A percentile compares a stretch with the other conserved stretches of the same genome.
Conservation (phyloP, 305 asterid genomes). For the Euphrasia arctica region DNA sequence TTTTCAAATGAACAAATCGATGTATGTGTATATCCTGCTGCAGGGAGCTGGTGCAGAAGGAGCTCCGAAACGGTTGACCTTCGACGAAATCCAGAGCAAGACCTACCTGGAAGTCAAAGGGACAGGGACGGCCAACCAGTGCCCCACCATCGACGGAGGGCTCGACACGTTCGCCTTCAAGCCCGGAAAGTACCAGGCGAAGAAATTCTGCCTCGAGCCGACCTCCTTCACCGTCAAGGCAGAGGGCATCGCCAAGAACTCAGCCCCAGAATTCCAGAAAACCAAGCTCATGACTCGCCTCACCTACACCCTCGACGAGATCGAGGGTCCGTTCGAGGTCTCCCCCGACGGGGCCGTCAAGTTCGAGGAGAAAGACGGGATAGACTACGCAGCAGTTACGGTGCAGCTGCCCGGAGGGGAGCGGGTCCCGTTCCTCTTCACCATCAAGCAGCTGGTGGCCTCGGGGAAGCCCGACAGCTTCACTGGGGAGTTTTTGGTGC, state of each 20-base stretch:
- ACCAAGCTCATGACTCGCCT: slow-evolving; percentile 99
- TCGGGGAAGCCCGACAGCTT: slow-evolving; percentile 79
- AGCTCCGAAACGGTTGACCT: slow-evolving; percentile 71
- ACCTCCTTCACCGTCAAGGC: slow-evolving; percentile 98
- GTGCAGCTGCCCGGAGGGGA: slow-evolving; percentile 99
- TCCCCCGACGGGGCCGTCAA: slow-evolving; percentile 66
- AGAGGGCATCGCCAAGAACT: slow-evolving; percentile 72
- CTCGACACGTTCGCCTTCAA: slow-evolving; percentile 64
- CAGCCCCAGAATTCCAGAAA: slow-evolving; percentile 84
- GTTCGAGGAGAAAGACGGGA: slow-evolving; percentile 93
- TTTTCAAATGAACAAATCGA: too few species aligned
- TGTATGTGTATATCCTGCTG: background rate
- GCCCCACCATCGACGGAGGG: slow-evolving; percentile 95
- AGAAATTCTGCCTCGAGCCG: slow-evolving; percentile 93
- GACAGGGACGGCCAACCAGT: slow-evolving; percentile 95
- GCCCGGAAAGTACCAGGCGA: slow-evolving; percentile 78
- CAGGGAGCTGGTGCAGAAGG: slow-evolving; percentile 94
- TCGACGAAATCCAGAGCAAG: slow-evolving; percentile 87
- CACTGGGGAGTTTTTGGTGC: slow-evolving; percentile 76
- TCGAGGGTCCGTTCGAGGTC: slow-evolving; percentile 93
- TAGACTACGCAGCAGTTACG: slow-evolving; percentile 94
- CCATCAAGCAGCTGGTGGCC: slow-evolving; percentile 85
- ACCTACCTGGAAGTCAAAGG: slow-evolving; percentile 95
- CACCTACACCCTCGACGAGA: slow-evolving; percentile 95
- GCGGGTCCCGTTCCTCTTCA: slow-evolving; percentile 96